Conservation (phyloP, 352 stramenopile species). For the Pythium periplocum region DNA sequence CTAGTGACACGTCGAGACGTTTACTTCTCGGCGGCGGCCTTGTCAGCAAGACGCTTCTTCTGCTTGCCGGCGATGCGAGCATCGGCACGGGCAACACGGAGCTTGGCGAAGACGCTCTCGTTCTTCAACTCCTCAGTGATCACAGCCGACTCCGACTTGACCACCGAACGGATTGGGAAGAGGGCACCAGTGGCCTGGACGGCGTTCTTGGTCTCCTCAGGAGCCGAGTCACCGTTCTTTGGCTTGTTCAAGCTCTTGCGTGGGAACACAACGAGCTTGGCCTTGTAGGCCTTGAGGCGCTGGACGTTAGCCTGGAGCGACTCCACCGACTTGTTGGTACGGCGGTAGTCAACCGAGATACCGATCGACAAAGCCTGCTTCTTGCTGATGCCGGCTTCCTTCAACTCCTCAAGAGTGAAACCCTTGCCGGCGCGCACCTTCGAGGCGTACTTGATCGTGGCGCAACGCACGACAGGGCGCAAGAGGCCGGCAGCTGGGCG, state of each 20-base stretch:
- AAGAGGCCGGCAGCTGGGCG: conserved; percentile 95
- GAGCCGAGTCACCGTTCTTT: conserved; percentile 92
- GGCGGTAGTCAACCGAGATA: conserved; percentile 97
- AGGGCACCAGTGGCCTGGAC: conserved; percentile 85
- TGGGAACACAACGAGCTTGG: conserved; percentile 98
- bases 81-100: conserved; percentile 81
- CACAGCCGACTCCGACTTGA: conserved; percentile 71
- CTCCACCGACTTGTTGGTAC: conserved; percentile 97
- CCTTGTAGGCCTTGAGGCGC: conserved; percentile 98
- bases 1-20: conserved; percentile 23
- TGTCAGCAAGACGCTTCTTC: conserved; percentile 87
- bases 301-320: conserved; percentile 96
- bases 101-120: conserved; percentile 71
- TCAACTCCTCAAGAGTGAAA: conserved; percentile 99
- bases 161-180: conserved; percentile 75
- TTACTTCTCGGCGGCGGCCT: conserved; percentile 84
- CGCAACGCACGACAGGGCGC: conserved; percentile 96
- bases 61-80: conserved; percentile 85
- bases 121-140: conserved; percentile 89
- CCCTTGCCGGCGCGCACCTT: conserved; percentile 97
- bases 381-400: conserved; percentile 94
- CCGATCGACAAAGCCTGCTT: conserved; percentile 96
- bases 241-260: conserved; percentile 94
- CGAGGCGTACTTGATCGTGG: conserved; percentile 97
- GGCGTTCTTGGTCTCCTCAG: conserved; percentile 89